Conservation (phyloP, 2,329 filamentous ascomycete species). For the Colletotrichum lindemuthianum region DNA sequence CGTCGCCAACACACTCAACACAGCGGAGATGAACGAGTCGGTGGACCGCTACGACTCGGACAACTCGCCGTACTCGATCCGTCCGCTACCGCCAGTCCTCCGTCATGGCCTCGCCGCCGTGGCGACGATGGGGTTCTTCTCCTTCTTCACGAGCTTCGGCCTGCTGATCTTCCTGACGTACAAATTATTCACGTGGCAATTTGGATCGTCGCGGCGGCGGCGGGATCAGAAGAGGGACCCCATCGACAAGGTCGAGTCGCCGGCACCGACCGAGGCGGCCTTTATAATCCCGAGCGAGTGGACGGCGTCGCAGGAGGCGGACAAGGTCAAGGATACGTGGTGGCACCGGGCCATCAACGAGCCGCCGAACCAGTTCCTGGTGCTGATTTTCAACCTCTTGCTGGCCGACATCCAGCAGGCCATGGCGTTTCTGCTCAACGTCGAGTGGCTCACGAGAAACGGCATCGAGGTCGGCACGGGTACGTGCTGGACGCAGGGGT, state of each 20-base stretch:
- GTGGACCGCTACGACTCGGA: slow-evolving; percentile 41
- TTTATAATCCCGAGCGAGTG: slow-evolving; percentile 42
- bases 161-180: slow-evolving; percentile 48
- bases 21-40: slow-evolving; percentile 36
- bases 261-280: slow-evolving; percentile 35
- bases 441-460: slow-evolving; percentile 65
- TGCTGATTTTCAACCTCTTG: slow-evolving; percentile 76
- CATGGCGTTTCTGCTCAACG: slow-evolving; percentile 71
- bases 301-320: slow-evolving; percentile 36
- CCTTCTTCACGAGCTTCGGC: slow-evolving; percentile 47
- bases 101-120: slow-evolving; percentile 50
- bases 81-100: slow-evolving; percentile 47
- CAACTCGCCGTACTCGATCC: slow-evolving; percentile 43
- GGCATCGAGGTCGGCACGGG: slow-evolving; percentile 62
- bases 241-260: slow-evolving; percentile 17
- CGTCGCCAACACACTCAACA: slow-evolving; percentile 25
- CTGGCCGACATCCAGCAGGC: slow-evolving; percentile 75
- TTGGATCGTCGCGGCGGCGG: slow-evolving; percentile 35
- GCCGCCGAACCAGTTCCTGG: slow-evolving; percentile 72
- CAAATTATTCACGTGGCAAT: slow-evolving; percentile 49
- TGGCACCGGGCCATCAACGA: slow-evolving; percentile 43
- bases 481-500: slow-evolving; percentile 73
- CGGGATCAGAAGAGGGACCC: not conserved
- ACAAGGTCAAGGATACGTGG: slow-evolving; percentile 23
- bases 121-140: slow-evolving; percentile 47